Conservation (phyloP, 106 monocot genomes). For the Platanthera zijinensis region DNA sequence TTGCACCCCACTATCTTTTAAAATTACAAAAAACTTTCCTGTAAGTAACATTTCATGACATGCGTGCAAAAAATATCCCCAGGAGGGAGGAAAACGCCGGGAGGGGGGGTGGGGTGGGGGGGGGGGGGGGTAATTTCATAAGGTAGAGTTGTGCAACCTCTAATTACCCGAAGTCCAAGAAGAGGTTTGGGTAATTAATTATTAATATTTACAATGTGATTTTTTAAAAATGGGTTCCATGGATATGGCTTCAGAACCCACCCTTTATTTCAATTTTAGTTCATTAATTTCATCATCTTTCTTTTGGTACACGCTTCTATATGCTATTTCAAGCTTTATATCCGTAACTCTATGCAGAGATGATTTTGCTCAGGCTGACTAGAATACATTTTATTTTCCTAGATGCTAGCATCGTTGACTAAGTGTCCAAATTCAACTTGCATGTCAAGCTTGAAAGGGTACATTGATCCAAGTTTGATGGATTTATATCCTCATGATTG, state of each 20-base stretch:
- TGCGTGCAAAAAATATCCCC: too few species aligned
- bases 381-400: slow-evolving; percentile 7
- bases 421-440: slow-evolving; percentile 60
- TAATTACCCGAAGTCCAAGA: too few species aligned
- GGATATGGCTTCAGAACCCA: not conserved
- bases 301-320: not conserved
- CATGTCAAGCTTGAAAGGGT: slow-evolving; percentile 68
- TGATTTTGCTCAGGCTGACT: not conserved
- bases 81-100: too few species aligned
- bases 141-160: too few species aligned
- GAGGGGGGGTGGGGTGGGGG: too few species aligned
- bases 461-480: slow-evolving; percentile 73
- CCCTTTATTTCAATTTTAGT: not conserved
- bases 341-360: not conserved
- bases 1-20: too few species aligned
- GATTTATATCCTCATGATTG: slow-evolving; percentile 93
- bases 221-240: too few species aligned
- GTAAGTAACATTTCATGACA: too few species aligned
- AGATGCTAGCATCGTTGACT: slow-evolving; percentile 83
- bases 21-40: too few species aligned
- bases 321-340: not conserved
- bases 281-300: not conserved
- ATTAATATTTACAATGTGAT: too few species aligned
- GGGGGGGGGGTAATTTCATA: too few species aligned
- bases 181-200: too few species aligned